These are phyloP conservation scores for Berberis thunbergii DNA, from an alignment of 164 flowering plant genomes.

Conservation along the genomic window DNA sequence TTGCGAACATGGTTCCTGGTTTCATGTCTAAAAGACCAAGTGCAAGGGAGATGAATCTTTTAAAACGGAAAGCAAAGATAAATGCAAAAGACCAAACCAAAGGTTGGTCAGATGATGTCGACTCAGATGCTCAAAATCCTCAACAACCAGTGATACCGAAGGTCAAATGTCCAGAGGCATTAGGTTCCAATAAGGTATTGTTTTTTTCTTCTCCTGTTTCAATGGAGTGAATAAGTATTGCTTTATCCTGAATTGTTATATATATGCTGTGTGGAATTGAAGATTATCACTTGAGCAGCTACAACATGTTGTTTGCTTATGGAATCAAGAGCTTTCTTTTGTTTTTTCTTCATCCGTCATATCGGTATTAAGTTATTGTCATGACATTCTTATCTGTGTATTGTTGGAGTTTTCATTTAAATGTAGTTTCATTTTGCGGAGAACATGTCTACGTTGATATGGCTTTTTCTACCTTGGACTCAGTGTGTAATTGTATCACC, in stretches of 20 bases:
- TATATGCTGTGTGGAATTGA: too few relatives aligned
- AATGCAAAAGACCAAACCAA: constrained; percentile 71
- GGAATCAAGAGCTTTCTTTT: too few relatives aligned
- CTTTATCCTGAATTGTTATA: neutral
- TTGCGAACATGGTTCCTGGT: constrained; percentile 65
- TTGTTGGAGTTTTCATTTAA: too few relatives aligned
- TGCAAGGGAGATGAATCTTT: constrained; percentile 81
- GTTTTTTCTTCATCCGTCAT: too few relatives aligned
- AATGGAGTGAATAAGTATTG: neutral
- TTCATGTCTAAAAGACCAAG: constrained; percentile 68
- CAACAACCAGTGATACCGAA: constrained; percentile 37
- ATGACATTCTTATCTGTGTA: too few relatives aligned
- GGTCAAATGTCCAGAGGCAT: constrained; percentile 33
- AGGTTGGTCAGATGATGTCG: constrained; percentile 69
- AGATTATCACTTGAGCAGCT: too few relatives aligned
- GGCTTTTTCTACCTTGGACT: too few relatives aligned
- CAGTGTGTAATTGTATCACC: too few relatives aligned
- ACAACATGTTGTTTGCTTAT: too few relatives aligned
- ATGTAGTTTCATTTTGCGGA: too few relatives aligned
- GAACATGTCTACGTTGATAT: too few relatives aligned
- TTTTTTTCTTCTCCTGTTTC: neutral
- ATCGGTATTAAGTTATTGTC: too few relatives aligned
- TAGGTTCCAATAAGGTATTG: constrained; percentile 27
- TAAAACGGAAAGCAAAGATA: constrained; percentile 89
- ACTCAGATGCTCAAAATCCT: constrained; percentile 34